Percentiles rank a stretch among this genome's conserved stretches.
Evolutionary conservation across 305 asterid species (phyloP).

Genomic region (Caryopteris hybrid): DNA sequence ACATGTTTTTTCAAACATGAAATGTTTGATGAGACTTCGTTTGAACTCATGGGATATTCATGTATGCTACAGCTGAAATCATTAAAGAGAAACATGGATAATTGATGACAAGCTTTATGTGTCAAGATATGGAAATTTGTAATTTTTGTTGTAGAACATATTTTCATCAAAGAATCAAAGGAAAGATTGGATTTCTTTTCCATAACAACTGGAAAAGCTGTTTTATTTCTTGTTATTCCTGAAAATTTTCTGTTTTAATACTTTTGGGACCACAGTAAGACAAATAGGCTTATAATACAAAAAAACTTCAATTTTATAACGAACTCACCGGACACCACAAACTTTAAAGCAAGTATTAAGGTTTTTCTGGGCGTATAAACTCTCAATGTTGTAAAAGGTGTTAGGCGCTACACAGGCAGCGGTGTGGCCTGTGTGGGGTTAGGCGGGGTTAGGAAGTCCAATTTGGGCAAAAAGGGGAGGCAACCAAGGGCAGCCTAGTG

Average conservation of each 20-base stretch:
- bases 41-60: not conserved
- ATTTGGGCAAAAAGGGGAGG: not conserved
- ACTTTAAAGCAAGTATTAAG: not conserved
- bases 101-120: not conserved
- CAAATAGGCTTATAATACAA: not conserved
- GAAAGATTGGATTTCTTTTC: not conserved
- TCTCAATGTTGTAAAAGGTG: not conserved
- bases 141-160: not conserved
- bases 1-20: not conserved
- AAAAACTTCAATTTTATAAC: not conserved
- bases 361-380: not conserved
- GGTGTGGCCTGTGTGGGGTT: not conserved
- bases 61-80: not conserved
- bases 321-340: not conserved
- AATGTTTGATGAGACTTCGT: not conserved
- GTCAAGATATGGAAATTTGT: not conserved
- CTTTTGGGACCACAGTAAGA: not conserved
- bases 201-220: not conserved
- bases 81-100: not conserved
- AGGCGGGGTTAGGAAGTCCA: not conserved
- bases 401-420: not conserved
- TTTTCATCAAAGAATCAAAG: not conserved
- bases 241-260: not conserved
- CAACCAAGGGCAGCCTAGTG: not conserved
- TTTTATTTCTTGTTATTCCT: not conserved